Base-by-base conservation (phyloP, 2,329 filamentous ascomycete species). In the Calonectria fujianensis region DNA sequence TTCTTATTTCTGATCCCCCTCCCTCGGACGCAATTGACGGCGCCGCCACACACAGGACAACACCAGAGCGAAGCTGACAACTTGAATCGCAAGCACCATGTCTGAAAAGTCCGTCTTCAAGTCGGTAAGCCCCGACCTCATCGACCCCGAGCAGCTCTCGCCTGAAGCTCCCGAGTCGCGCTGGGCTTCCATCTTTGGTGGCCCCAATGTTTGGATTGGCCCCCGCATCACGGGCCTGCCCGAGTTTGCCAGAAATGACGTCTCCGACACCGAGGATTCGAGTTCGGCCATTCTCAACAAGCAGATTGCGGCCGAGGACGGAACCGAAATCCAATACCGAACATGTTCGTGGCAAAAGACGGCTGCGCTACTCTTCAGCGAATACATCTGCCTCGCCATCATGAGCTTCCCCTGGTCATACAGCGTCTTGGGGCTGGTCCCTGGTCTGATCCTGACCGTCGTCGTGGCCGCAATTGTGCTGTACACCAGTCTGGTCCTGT, bases 381-480 rank as follows among this genome's bases (percentile, higher is more conserved):
- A 98, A 88, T 98, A 98, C 84, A 98, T 98, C 74, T 98, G 95
- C 84, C 87, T 98, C 85, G 83, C 91, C 73, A 98, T 98, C 83
- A 98, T 98, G 96, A 97, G 95, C 66, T 98, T 98, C 80, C 96
- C 96, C 0, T 98, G 94, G 90, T 98, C 95, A 0, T 98, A 98
- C 85, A 95, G 95, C 54, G 87, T 96, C 35, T 90, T 98, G 10
- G 96, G 96, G 10, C 90, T 98, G 20, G 95, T 98, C 0, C 96
- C 96, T 0, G 96, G 89, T 31, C 85, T 98, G 69, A 96, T 98
- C 75, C 83, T 98, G 82, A 98, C 96, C 0, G 89, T 94, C 2
- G 90, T 96, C 37, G 90, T 97, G 73, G 95, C 96, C 32, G 90
- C 87, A 7, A 85, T 96, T 24, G 96, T 98, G 1, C 88, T 97